Conservation (phyloP, 768 basidiomycete species). For the Boletus rex-veris region DNA sequence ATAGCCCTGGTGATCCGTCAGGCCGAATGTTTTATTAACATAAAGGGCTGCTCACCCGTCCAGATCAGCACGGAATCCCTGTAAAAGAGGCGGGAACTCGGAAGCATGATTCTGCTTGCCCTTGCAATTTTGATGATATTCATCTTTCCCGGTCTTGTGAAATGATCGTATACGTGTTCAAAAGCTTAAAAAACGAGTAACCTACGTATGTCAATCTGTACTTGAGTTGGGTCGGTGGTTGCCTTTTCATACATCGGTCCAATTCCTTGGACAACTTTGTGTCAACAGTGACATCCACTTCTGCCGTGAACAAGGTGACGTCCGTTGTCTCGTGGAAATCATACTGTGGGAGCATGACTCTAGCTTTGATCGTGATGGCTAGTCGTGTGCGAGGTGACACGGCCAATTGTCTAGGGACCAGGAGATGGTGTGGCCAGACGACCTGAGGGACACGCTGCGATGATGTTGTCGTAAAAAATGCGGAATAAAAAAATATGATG, state of each 20-base stretch:
- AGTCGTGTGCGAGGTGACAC: constrained; percentile 43
- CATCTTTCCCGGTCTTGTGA: neutral
- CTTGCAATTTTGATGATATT: too few relatives aligned
- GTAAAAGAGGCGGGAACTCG: neutral
- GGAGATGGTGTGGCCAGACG: constrained; percentile 14
- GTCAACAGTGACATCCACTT: neutral
- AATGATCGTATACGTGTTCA: neutral
- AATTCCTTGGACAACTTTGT: neutral
- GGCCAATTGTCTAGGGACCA: constrained; percentile 42
- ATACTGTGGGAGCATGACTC: neutral
- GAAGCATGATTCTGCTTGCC: neutral
- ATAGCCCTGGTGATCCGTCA: neutral
- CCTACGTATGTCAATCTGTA: neutral
- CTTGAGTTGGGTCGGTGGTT: neutral
- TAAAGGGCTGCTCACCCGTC: neutral
- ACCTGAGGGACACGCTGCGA: constrained; percentile 19
- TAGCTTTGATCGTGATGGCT: neutral
- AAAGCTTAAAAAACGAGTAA: neutral
- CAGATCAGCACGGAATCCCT: neutral
- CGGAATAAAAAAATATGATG: constrained; percentile 38
- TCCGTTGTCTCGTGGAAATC: neutral
- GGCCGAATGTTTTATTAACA: neutral
- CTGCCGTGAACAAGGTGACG: neutral
- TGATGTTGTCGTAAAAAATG: constrained; percentile 39
- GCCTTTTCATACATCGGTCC: neutral